Evolutionary conservation across 192 early-diverging fungal genomes (phyloP), one percentile per base, ranked within the genome.

Genomic region (Phlyctochytrium arcticum): DNA sequence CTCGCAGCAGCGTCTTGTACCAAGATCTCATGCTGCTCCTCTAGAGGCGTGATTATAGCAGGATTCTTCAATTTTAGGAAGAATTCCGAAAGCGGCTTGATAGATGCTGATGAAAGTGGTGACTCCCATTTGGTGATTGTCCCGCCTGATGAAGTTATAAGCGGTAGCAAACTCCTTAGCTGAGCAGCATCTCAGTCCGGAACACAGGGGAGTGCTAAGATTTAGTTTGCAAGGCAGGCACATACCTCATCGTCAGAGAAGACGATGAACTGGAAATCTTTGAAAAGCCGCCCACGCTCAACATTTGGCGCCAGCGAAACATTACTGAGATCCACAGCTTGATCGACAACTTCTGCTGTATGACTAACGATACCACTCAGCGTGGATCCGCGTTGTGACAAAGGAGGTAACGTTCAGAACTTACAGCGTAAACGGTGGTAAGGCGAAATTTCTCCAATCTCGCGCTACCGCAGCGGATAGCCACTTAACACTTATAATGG

Each of bases 401-500:
- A n/a, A n/a, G n/a, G n/a, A n/a, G 33, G 34, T 1, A 35, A 57
- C 10, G 26, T 57, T 33, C 17, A n/a, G 8, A n/a, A 35, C 48
- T 15, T 54, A 65, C 62, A 19, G 49, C 9, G 26, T 36, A 12
- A 36, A n/a, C 12, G 53, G 44, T 1, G 65, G 65, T 47, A 67
- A 29, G 3, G 10, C 47, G 26, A 67, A 67, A 17, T 50, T 44
- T 9, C 6, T 35, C 29, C 35, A 39, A 23, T 67, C 54, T 5
- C 49, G 5, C 30, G 15, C 49, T 3, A 5, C 54, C 21, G 58
- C 57, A 8, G 55, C 65, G 3, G 36, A 12, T 44, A 67, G 46
- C 65, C 65, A 67, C 9, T 15, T 47, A 9, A 27, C 48, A 8
- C 54, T 50, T 23, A 67, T 56, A 27, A 67, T 50, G n/a, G 47